These are phyloP conservation scores for Boletus sp. DNA, from an alignment of 768 basidiomycete species.

Conservation along the genomic window DNA sequence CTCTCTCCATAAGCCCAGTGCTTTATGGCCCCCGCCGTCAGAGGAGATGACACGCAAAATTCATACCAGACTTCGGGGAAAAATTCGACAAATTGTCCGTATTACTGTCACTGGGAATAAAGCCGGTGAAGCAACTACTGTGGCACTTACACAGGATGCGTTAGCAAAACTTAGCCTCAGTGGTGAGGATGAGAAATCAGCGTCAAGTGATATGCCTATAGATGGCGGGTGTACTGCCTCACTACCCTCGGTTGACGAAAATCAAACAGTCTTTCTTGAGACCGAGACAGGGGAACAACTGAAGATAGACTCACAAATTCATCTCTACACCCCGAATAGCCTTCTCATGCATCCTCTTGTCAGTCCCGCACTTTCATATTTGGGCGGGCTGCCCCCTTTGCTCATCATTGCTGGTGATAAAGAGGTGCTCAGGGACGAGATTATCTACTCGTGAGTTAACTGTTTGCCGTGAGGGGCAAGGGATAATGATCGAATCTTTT, in stretches of 20 bases:
- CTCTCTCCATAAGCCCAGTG: conserved; percentile 75
- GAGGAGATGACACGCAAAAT: conserved; percentile 59
- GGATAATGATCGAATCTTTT: not conserved
- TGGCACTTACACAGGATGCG: conserved; percentile 5
- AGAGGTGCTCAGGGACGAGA: conserved; percentile 91
- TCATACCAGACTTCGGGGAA: conserved; percentile 56
- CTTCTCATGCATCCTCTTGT: conserved; percentile 78
- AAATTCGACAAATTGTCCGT: conserved; percentile 56
- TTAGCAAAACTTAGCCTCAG: conserved; percentile 9
- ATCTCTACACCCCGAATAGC: conserved; percentile 82
- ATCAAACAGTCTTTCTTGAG: conserved; percentile 46
- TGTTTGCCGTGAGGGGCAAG: not conserved
- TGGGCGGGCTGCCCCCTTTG: conserved; percentile 90
- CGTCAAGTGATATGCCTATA: conserved; percentile 36
- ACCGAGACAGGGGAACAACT: conserved; percentile 52
- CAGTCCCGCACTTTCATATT: conserved; percentile 74
- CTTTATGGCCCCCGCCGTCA: conserved; percentile 74
- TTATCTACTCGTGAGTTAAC: conserved; percentile 71
- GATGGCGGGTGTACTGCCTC: conserved; percentile 50
- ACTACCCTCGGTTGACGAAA: conserved; percentile 38
- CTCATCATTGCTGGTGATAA: conserved; percentile 83
- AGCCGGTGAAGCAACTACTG: not conserved
- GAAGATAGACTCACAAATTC: conserved; percentile 67
- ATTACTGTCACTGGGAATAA: conserved; percentile 26
- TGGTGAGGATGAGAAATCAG: conserved; percentile 4